Evolutionary conservation across 371 early-diverging fungal genomes (phyloP).

Genomic region (Actinomortierella ambigua): DNA sequence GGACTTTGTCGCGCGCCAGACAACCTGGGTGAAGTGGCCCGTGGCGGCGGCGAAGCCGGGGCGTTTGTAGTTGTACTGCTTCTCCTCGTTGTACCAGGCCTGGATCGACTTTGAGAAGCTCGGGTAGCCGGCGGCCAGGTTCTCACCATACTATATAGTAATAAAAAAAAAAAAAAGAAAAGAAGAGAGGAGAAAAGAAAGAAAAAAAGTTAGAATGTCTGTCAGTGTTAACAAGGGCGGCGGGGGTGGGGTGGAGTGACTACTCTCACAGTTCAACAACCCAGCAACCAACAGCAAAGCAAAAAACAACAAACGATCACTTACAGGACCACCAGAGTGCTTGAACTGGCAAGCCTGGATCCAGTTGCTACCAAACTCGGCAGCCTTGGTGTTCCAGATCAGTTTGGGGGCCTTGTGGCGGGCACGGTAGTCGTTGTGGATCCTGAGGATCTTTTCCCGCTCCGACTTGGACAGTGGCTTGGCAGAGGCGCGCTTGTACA

Average conservation of each 20-base stretch:
- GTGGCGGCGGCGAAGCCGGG: constrained; percentile 47
- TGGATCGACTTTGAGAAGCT: constrained; percentile 34
- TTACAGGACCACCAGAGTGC: constrained; percentile 44
- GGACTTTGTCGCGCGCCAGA: constrained; percentile 55
- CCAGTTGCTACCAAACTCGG: constrained; percentile 54
- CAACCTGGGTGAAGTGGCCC: constrained; percentile 46
- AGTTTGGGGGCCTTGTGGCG: constrained; percentile 51
- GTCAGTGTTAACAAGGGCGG: too few relatives aligned
- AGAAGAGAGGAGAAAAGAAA: not conserved
- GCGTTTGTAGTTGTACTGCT: constrained; percentile 46
- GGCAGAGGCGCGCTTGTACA: not conserved
- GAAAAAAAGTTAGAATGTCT: too few relatives aligned
- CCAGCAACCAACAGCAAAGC: not conserved
- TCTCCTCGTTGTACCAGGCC: constrained; percentile 55
- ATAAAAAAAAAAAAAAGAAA: not conserved
- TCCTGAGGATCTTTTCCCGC: constrained; percentile 28
- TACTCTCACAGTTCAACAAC: not conserved
- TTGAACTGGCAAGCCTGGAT: constrained; percentile 49
- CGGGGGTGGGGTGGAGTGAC: too few relatives aligned
- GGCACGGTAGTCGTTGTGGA: constrained; percentile 54
- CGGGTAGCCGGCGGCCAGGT: constrained; percentile 52
- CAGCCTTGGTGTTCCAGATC: constrained; percentile 51
- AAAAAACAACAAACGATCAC: constrained; percentile 1
- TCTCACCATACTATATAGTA: constrained; percentile 49
- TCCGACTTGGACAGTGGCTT: not conserved